Percentiles rank a stretch among this genome's conserved stretches.
phyloP scores from a whole-genome alignment of 2,329 filamentous ascomycete species.

The Diplocarpon rosae region DNA sequence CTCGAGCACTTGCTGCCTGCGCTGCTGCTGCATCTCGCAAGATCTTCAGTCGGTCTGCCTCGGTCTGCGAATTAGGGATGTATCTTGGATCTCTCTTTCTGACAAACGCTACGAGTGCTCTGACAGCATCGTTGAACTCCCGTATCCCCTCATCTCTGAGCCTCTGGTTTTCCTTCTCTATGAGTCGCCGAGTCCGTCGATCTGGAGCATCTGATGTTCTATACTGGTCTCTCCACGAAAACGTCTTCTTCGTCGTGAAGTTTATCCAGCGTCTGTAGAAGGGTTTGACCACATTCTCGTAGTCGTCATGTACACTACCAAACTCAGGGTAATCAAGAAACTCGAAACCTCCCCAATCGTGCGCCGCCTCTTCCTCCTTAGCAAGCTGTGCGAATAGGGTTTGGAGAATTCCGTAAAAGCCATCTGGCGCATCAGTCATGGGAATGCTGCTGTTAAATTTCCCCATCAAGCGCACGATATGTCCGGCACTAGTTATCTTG shows the following conservation, averaged over 20 bases:
- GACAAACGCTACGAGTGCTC: constrained; percentile 76
- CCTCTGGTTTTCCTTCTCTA: constrained; percentile 93
- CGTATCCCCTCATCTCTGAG: constrained; percentile 69
- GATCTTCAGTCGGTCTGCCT: constrained; percentile 68
- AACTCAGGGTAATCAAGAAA: constrained; percentile 68
- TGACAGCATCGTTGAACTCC: constrained; percentile 87
- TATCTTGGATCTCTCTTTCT: constrained; percentile 87
- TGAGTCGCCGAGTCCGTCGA: constrained; percentile 65
- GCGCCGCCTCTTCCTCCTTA: constrained; percentile 67
- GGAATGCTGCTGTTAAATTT: constrained; percentile 69
- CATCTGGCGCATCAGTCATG: constrained; percentile 67
- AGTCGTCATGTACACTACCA: constrained; percentile 62
- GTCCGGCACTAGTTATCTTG: constrained; percentile 66
- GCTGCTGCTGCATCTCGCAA: constrained; percentile 69
- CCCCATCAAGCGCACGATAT: constrained; percentile 67
- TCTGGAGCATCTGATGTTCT: constrained; percentile 78
- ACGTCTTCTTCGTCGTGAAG: constrained; percentile 77
- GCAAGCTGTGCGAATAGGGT: constrained; percentile 72
- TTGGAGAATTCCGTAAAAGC: constrained; percentile 74
- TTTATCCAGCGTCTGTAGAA: constrained; percentile 77
- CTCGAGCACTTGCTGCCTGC: constrained; percentile 73
- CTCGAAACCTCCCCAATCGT: constrained; percentile 53
- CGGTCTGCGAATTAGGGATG: constrained; percentile 62
- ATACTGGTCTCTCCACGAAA: constrained; percentile 83
- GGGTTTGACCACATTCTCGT: constrained; percentile 62